Evolutionary conservation across 495 filamentous ascomycete species (phyloP), one percentile per base, ranked within the genome.

Genomic region (Acidiella bohemica): DNA sequence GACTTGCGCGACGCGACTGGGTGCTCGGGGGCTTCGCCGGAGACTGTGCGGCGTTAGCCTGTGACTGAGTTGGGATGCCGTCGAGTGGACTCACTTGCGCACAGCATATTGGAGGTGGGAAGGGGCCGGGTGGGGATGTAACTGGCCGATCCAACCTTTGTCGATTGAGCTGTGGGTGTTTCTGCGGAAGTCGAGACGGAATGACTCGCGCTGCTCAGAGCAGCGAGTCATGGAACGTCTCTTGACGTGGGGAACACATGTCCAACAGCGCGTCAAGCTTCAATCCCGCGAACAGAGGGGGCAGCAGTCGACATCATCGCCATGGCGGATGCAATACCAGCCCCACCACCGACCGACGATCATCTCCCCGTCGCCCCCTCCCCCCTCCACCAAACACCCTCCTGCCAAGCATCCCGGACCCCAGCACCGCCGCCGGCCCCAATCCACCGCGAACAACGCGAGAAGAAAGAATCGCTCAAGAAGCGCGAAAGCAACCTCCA

Each of bases 1-100:
- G 83, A 88, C 68, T 93, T 93, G 55, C 77, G 72, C 55, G 92
- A 96, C 52, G 84, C 83, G 44, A 97, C 92, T 37, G 90, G 92
- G 63, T 80, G 76, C 64, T 93, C 80, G 35, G 90, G 92, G 62
- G 85, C 79, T 74, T 96, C 92, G 64, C 90, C 90, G 32, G 90
- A 99, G 57, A 99, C 87, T 95, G 54, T 11, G 10, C 6, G 13
- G 3, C 11, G n/a, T 40, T 4, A 27, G 9, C 18, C 14, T 13
- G 4, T 8, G 16, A 26, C 10, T 10, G 9, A 14, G n/a, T 5
- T 11, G 6, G 3, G 25, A n/a, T 2, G 20, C 4, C 20, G 14
- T n/a, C 8, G 8, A 25, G 26, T 28, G 2, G 9, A 32, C 42
- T 19, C 32, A 44, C 42, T 44, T 44, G 42, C 42, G 42, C 42